These are phyloP conservation scores for Mollisiaceae sp. DNA, from an alignment of 2,329 filamentous ascomycete genomes.

Conservation along the genomic window DNA sequence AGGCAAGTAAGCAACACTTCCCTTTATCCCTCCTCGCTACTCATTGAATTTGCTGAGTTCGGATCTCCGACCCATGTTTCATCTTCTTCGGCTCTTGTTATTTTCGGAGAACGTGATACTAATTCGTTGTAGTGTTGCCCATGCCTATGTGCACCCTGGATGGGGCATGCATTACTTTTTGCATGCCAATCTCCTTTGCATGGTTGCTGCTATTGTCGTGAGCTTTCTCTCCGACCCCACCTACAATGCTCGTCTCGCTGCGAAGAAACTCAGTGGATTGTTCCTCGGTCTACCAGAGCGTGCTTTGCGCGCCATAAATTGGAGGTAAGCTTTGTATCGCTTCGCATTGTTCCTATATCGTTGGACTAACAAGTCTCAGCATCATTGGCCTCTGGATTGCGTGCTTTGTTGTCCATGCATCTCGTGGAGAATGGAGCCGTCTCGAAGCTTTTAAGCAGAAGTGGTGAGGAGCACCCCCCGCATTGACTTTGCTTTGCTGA, in stretches of 20 bases:
- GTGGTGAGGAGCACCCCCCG: not conserved
- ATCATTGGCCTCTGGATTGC: not conserved
- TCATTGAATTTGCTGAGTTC: too few species aligned
- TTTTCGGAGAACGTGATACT: too few species aligned
- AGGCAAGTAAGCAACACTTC: too few species aligned
- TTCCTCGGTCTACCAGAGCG: constrained; percentile 1
- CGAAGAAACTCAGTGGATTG: constrained; percentile 1
- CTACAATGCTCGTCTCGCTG: constrained; percentile 4
- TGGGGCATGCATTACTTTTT: not conserved
- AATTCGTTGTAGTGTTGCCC: too few species aligned
- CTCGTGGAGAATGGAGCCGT: constrained; percentile 3
- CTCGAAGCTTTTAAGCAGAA: not conserved
- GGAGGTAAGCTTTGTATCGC: not conserved
- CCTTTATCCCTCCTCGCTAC: too few species aligned
- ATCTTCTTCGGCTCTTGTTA: too few species aligned
- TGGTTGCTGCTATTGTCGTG: not conserved
- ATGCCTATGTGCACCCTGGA: not conserved
- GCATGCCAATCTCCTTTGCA: not conserved
- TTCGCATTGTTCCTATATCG: not conserved
- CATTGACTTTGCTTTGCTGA: not conserved
- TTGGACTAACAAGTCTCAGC: not conserved
- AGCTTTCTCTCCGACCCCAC: not conserved
- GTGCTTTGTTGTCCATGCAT: not conserved
- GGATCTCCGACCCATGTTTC: too few species aligned
- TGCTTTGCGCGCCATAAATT: not conserved